Evolutionary conservation across 805 yeast species (phyloP), one percentile per base, ranked within the genome.

Genomic region (Isabelozyma rhagii): DNA sequence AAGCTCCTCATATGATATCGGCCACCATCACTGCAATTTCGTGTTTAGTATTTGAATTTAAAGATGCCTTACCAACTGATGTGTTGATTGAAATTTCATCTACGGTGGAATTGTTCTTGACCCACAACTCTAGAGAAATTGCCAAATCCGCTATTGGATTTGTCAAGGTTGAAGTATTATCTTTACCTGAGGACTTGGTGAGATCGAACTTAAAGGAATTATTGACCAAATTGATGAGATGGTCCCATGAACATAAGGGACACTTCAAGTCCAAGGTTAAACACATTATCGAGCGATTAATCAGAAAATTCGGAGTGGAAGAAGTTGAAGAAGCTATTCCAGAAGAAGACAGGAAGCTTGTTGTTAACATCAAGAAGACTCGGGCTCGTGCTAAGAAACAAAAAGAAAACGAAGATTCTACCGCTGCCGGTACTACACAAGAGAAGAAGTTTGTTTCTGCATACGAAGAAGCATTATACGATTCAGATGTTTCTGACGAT

Each of bases 201-300:
- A 79, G 78, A 56, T 78, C 83, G 8, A 84, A 85, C 57, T 79
- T 93, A 59, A 77, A 77, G 34, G 84, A 80, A 9, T 70, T 94
- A 46, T 72, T 94, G 47, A 75, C 80, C 25, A 86, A 88, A 59
- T 78, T 94, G 60, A 76, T 94, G 80, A 83, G 84, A 53, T 92
- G 97, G 94, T 89, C 97, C 41, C 94, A 90, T 66, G 97, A 92
- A 65, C 97, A 93, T 69, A 89, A 90, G 62, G 96, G 96, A 44
- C 97, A 91, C 64, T 94, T 94, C 79, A 91, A 89, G 66, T 81
- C 92, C 11, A 93, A 89, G 68, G 93, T 94, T 38, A 89, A 90
- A 72, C 97, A 94, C 63, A 87, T 94, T 48, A 75, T 94, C 54
- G 99, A 94, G 76, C 82, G 98, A 59, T 74, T 94, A 61, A 81